phyloP scores from a whole-genome alignment of 2,329 filamentous ascomycete genomes.

The Cucurbitaria berberidis region DNA sequence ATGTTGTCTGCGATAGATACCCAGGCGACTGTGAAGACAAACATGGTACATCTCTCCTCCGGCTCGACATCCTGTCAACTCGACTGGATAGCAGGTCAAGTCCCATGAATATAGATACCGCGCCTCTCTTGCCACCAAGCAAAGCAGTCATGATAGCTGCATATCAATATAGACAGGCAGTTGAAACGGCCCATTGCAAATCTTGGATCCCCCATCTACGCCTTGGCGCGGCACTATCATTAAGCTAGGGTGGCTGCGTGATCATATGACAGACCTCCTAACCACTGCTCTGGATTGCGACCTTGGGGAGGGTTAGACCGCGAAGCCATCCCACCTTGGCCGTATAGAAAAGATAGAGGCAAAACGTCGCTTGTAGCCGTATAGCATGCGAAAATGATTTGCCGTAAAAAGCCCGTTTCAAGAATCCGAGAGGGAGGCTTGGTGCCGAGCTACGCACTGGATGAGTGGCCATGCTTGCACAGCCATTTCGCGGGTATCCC shows the following conservation, averaged over 20 bases:
- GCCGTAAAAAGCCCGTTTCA: conserved; percentile 34
- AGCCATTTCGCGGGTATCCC: conserved; percentile 13
- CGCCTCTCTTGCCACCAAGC: not conserved
- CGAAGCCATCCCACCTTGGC: conserved; percentile 16
- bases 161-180: not conserved
- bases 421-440: conserved; percentile 26
- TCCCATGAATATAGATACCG: not conserved
- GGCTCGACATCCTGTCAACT: not conserved
- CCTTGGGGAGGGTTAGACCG: conserved; percentile 24
- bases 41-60: too few species aligned
- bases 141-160: not conserved
- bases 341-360: conserved; percentile 6
- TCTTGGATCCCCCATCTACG: conserved; percentile 19
- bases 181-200: conserved; percentile 18
- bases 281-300: conserved; percentile 35
- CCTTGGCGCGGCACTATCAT: conserved; percentile 33
- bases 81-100: not conserved
- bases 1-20: not conserved
- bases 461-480: conserved; percentile 18
- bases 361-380: conserved; percentile 12
- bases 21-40: not conserved
- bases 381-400: conserved; percentile 12
- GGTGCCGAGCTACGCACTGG: conserved; percentile 12
- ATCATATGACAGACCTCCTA: conserved; percentile 42
- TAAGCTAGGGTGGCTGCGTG: conserved; percentile 27